Percentiles rank a stretch among this genome's conserved stretches.
Conservation (phyloP, 1,284 basidiomycete species). For the Lentinus polychrous region DNA sequence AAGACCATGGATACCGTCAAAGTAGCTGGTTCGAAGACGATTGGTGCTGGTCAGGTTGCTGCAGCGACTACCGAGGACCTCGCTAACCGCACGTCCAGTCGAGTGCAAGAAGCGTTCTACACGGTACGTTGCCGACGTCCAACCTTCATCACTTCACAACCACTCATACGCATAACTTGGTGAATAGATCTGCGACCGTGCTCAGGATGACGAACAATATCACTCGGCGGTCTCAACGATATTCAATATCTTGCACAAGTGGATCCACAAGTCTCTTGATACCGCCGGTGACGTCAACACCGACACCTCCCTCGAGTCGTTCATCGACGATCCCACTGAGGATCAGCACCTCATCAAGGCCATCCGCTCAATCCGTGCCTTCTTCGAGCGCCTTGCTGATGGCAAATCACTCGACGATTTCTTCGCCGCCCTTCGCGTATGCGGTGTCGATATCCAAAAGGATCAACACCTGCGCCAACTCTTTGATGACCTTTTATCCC, state of each 20-base stretch:
- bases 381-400: conserved; percentile 44
- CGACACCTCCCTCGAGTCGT: conserved; percentile 38
- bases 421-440: conserved; percentile 30
- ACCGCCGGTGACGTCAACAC: conserved; percentile 36
- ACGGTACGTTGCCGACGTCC: conserved; percentile 41
- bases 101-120: conserved; percentile 43
- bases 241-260: conserved; percentile 48
- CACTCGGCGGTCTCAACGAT: conserved; percentile 47
- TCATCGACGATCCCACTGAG: conserved; percentile 51
- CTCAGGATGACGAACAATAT: conserved; percentile 52
- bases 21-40: conserved; percentile 44
- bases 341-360: conserved; percentile 50
- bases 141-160: no score
- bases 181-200: conserved; percentile 59
- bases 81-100: conserved; percentile 31
- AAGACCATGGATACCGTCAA: conserved; percentile 59
- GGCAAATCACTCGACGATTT: conserved; percentile 39
- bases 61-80: conserved; percentile 35
- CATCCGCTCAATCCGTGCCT: conserved; percentile 34
- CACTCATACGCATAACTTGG: no score
- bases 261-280: conserved; percentile 46
- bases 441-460: conserved; percentile 37
- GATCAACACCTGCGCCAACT: conserved; percentile 41
- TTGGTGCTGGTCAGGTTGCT: conserved; percentile 43
- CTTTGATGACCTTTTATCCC: conserved; percentile 41